Base-by-base conservation (phyloP, 1,284 basidiomycete genomes). In the Cutaneotrichosporon sp. region DNA sequence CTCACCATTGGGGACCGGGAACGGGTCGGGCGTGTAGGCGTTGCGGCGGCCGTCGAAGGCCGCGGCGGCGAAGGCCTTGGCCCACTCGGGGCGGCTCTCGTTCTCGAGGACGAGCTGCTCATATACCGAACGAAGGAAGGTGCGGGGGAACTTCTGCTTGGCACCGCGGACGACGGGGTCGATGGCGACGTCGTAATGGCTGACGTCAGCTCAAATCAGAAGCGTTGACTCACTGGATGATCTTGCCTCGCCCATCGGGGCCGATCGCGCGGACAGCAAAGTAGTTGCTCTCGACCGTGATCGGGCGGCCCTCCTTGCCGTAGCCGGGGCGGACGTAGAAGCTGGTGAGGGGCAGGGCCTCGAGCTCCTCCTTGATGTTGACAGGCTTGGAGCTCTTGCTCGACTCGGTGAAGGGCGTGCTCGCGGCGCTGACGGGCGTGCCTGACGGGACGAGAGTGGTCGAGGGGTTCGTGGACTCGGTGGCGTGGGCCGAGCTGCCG, bases 101-200 rank as follows among this genome's bases (percentile, higher is more conserved):
- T 71, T 68, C 33, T 72, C 69, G 29, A 68, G 55, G 25, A 60
- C 63, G 18, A 72, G 63, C 58, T 70, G 69, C 50, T 72, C 72
- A 69, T 69, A 73, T 2, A 72, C 68, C 0, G 70, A 68, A 43
- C 70, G 67, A 5, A 73, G 66, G 2, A 72, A 58, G 9, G 57
- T 59, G 33, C 66, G 66, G 8, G 72, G 69, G 29, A 67, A 67
- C 63, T 68, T 72, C 53, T 72, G 67, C 58, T 68, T 71, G 45
- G 70, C 61, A n/a, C 66, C 66, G 59, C 72, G 74, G 55, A 76
- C 74, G 33, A 78, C 70, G 10, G 76, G 76, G 59, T 74, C 68
- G 59, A 79, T 77, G 33, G 74, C 73, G n/a, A 78, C 67, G 52
- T 79, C 76, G 60, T 78, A 79, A 61, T 79, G 77, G 67, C 72